Percentiles rank a stretch among this genome's conserved stretches.
phyloP scores from a whole-genome alignment of 305 asterid genomes.

The Petunia hybrid region DNA sequence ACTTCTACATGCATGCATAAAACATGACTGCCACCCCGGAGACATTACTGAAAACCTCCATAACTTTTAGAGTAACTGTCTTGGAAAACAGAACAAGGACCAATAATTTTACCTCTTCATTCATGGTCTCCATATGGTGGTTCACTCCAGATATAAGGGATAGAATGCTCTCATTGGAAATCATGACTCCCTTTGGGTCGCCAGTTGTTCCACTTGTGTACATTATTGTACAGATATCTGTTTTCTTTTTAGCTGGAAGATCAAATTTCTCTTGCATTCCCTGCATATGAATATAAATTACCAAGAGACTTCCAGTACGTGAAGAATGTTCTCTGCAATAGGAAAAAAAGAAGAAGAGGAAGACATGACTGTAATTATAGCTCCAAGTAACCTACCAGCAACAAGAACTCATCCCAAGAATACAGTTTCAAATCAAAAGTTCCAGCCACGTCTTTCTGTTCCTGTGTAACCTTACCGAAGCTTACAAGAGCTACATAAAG shows the following conservation, averaged over 20 bases:
- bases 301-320: neutral
- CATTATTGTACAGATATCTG: conserved; percentile 84
- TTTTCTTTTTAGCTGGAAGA: conserved; percentile 62
- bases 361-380: neutral
- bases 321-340: neutral
- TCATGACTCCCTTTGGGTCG: conserved; percentile 82
- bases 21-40: neutral
- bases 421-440: conserved; percentile 57
- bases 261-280: conserved; percentile 58
- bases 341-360: neutral
- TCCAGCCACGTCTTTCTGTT: conserved; percentile 59
- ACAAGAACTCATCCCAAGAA: conserved; percentile 83
- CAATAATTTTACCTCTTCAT: conserved; percentile 59
- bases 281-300: conserved; percentile 43
- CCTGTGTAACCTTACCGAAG: conserved; percentile 65
- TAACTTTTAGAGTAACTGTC: neutral
- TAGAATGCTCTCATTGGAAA: conserved; percentile 76
- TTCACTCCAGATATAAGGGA: conserved; percentile 74
- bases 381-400: conserved; percentile 57
- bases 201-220: conserved; percentile 96
- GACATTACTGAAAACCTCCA: neutral
- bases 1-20: conserved; percentile 19
- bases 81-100: conserved; percentile 3
- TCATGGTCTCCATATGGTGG: conserved; percentile 70
- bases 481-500: conserved; percentile 67